Percentiles rank a stretch among this genome's conserved stretches.
phyloP scores from a whole-genome alignment of 139 green algal species.

The Coelastrella sp. region DNA sequence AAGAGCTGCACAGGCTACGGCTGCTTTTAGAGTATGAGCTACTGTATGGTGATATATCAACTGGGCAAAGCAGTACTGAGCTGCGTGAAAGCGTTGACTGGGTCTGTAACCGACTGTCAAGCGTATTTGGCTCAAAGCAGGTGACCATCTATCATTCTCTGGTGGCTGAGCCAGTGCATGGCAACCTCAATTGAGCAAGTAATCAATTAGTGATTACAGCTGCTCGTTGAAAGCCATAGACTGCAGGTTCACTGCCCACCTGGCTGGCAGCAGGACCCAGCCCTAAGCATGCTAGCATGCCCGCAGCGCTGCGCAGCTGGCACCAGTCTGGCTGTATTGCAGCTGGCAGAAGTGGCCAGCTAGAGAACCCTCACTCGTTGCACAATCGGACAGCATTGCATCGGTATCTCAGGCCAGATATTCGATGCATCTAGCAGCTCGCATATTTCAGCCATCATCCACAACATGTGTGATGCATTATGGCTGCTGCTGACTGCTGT shows the following conservation, averaged over 20 bases:
- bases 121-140: not conserved
- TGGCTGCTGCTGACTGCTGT: not conserved
- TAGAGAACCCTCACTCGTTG: too few relatives aligned
- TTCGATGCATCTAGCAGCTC: too few relatives aligned
- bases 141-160: not conserved
- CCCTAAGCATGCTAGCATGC: too few relatives aligned
- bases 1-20: conserved; percentile 8
- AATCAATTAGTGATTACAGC: not conserved
- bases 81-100: conserved; percentile 9
- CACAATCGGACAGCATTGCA: too few relatives aligned
- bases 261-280: too few relatives aligned
- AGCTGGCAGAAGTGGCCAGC: too few relatives aligned
- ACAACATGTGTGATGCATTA: not conserved
- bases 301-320: not conserved
- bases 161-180: not conserved
- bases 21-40: conserved; percentile 3
- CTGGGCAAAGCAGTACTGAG: not conserved
- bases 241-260: too few relatives aligned
- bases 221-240: too few relatives aligned
- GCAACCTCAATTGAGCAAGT: not conserved
- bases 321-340: not conserved
- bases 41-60: not conserved
- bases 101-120: conserved; percentile 16
- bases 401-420: too few relatives aligned
- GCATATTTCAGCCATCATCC: not conserved